Evolutionary conservation across 2,329 filamentous ascomycete species (phyloP), one percentile per base, ranked within the genome.

Genomic region (Mycosphaerelloides madeirae): DNA sequence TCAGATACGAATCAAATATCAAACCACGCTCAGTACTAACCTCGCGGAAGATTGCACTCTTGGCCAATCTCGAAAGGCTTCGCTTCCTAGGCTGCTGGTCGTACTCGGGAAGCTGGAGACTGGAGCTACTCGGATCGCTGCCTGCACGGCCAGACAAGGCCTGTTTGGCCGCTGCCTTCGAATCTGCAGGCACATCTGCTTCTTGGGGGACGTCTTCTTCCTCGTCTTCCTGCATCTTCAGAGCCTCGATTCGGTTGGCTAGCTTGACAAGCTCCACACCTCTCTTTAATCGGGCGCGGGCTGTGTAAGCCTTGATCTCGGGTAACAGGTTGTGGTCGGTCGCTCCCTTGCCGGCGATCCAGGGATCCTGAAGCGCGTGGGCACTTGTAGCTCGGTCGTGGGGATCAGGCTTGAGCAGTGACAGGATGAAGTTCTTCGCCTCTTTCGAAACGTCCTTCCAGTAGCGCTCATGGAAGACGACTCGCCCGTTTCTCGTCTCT

Each of bases 361-460:
- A 97, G 5, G 60, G 61, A 44, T 64, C 55, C 34, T 53, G 36
- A 11, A 64, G 42, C 5, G 61, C 61, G 37, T 62, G 54, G 9
- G 32, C 31, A 38, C 87, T 95, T 1, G 84, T 84, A 59, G 81
- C 83, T 57, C 94, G 83, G 57, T 85, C 78, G 37, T 82, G 77
- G 1, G 89, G 85, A 55, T 87, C 78, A 3, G 89, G 82, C 56
- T 91, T 83, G 47, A 98, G 78, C 19, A 98, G 77, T 45, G 75
- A 73, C 49, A 84, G 72, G 69, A 98, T 97, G 66, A 98, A 98
- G 55, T 91, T 82, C 72, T 97, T 98, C 55, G 90, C 93, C 56
- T 97, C 90, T 38, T 85, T 77, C 65, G 90, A 96, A 60, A 98
- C 93, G 58, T 96, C 93, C 66, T 89, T 93, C 93, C 93, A 98